Evolutionary conservation across 1,284 basidiomycete genomes (phyloP).

Genomic region (Schizophyllum amplum): DNA sequence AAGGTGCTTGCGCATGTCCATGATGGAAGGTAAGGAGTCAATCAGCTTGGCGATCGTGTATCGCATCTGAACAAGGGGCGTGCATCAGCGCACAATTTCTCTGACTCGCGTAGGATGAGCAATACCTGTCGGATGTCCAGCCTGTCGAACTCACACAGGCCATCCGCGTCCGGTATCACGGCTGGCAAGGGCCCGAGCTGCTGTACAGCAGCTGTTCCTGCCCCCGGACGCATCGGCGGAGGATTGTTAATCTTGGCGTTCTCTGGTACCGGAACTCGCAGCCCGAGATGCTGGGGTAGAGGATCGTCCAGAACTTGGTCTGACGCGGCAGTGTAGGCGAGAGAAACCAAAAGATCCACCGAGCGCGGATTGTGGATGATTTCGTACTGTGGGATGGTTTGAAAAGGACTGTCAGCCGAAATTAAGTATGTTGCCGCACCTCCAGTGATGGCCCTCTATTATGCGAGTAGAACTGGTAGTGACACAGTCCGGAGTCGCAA

Average conservation of each 20-base stretch:
- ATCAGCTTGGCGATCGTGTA: constrained; percentile 33
- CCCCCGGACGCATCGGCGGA: constrained; percentile 2
- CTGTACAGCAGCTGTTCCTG: neutral
- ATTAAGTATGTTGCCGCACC: constrained; percentile 25
- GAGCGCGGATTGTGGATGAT: constrained; percentile 48
- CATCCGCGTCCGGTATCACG: constrained; percentile 21
- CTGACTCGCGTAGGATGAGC: too few species aligned
- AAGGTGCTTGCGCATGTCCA: constrained; percentile 48
- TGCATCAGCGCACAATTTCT: too few species aligned
- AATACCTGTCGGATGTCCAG: constrained; percentile 29
- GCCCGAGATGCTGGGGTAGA: constrained; percentile 47
- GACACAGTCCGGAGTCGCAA: constrained; percentile 49
- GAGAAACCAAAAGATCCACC: constrained; percentile 55
- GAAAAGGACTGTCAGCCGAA: neutral
- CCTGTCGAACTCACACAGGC: constrained; percentile 42
- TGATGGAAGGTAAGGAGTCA: constrained; percentile 38
- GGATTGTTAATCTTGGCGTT: neutral
- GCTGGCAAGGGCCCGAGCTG: constrained; percentile 5
- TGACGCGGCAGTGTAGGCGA: constrained; percentile 44
- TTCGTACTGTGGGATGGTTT: constrained; percentile 38
- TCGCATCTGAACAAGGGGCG: constrained; percentile 33
- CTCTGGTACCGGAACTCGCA: constrained; percentile 36
- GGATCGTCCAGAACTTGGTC: constrained; percentile 45
- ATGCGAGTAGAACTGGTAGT: constrained; percentile 55
- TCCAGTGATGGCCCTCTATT: constrained; percentile 57